These are phyloP conservation scores for Phaeosphaeriaceae sp. DNA, from an alignment of 2,329 filamentous ascomycete genomes.

Conservation along the genomic window DNA sequence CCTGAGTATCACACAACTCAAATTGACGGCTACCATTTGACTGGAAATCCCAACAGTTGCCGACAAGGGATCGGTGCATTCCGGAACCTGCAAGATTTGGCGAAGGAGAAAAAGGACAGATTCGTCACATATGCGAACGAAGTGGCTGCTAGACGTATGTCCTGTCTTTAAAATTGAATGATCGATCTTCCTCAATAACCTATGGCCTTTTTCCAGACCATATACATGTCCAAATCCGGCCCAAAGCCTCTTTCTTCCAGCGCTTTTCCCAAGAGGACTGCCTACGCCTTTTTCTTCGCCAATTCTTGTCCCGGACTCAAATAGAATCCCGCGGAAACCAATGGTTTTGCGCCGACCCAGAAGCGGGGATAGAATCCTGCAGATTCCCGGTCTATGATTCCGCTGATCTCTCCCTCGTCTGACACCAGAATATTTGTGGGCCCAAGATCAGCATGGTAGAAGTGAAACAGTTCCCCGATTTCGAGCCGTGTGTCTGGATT, in stretches of 20 bases:
- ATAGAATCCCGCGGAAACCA: not conserved
- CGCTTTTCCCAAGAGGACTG: not conserved
- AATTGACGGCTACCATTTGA: no score
- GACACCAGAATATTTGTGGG: not conserved
- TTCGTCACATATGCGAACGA: no score
- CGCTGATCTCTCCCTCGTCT: not conserved
- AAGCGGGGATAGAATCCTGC: not conserved
- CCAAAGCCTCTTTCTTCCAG: not conserved
- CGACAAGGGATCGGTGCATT: no score
- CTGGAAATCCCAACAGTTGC: no score
- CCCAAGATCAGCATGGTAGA: not conserved
- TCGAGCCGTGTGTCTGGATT: not conserved
- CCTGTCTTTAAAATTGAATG: no score
- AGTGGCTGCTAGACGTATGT: no score
- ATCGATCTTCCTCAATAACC: not conserved
- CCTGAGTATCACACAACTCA: no score
- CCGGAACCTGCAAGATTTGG: no score
- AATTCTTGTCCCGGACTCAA: not conserved
- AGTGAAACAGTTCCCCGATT: not conserved
- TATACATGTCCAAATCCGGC: not conserved
- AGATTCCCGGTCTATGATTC: not conserved
- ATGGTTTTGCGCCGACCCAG: not conserved
- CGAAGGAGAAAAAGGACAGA: no score
- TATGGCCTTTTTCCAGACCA: not conserved
- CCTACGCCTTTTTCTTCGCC: not conserved